A percentile compares a stretch with the other conserved stretches of the same genome.
These are phyloP conservation scores for Marasmius fiardii DNA, from an alignment of 1,284 basidiomycete genomes.

Conservation along the genomic window DNA sequence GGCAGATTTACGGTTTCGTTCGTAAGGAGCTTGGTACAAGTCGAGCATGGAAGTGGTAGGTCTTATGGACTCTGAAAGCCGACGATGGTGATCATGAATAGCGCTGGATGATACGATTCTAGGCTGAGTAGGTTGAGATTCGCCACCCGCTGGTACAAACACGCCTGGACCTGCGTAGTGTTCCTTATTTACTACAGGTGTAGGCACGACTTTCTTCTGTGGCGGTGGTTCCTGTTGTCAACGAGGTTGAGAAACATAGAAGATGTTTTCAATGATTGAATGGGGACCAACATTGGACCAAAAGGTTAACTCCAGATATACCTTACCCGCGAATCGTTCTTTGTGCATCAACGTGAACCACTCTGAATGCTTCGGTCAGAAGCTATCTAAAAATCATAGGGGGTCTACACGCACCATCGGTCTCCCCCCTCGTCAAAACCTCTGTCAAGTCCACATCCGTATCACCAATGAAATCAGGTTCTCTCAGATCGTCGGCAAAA, in stretches of 20 bases:
- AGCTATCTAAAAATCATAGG: constrained; percentile 1
- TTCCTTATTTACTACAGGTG: constrained; percentile 30
- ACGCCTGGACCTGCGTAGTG: constrained; percentile 76
- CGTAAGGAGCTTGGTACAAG: constrained; percentile 75
- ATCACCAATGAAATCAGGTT: constrained; percentile 96
- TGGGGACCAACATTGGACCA: constrained; percentile 84
- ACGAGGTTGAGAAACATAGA: constrained; percentile 10
- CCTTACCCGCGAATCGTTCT: constrained; percentile 90
- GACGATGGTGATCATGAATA: constrained; percentile 36
- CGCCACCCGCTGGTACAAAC: constrained; percentile 58
- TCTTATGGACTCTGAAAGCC: constrained; percentile 47
- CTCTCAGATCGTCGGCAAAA: constrained; percentile 93
- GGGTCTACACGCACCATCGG: constrained; percentile 66
- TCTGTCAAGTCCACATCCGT: constrained; percentile 84
- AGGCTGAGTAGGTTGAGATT: constrained; percentile 23
- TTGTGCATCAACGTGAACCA: constrained; percentile 92
- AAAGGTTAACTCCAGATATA: constrained; percentile 93
- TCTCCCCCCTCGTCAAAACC: constrained; percentile 92
- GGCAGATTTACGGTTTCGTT: constrained; percentile 34
- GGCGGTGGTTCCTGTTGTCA: constrained; percentile 63
- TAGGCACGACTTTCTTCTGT: constrained; percentile 54
- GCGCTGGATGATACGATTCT: constrained; percentile 35
- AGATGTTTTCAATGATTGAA: neutral
- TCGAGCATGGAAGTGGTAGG: constrained; percentile 60
- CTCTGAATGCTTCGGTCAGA: constrained; percentile 47